Evolutionary conservation across 2,329 filamentous ascomycete genomes (phyloP).

Genomic region (Aspergillus versicolor): DNA sequence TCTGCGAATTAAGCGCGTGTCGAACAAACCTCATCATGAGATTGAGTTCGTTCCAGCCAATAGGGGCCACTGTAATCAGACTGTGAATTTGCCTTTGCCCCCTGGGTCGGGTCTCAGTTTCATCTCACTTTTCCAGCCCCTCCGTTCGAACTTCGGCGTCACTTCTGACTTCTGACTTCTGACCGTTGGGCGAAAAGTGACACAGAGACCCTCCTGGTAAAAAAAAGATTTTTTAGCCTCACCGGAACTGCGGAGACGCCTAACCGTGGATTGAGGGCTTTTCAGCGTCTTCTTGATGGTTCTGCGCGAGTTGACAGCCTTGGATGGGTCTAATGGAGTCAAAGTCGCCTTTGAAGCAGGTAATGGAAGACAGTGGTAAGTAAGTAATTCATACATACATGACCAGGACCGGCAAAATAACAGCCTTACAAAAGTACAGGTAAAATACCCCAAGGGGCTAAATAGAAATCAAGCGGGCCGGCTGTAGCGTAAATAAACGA

Average conservation of each 20-base stretch:
- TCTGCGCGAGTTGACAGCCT: background rate
- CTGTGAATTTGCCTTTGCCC: background rate
- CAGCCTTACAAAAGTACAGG: background rate
- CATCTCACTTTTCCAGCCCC: too few relatives aligned
- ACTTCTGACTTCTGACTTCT: background rate
- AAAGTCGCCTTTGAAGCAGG: background rate
- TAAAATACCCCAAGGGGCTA: slow-evolving; percentile 1
- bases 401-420: background rate
- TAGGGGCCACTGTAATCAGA: background rate
- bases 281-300: background rate
- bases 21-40: background rate
- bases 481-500: slow-evolving; percentile 25
- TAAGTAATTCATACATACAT: slow-evolving; percentile 1
- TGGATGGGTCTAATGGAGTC: background rate
- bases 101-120: background rate
- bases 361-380: background rate
- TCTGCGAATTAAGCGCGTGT: too few relatives aligned
- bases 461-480: slow-evolving; percentile 16
- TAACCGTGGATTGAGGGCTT: background rate
- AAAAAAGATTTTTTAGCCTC: background rate
- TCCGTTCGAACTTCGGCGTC: too few relatives aligned
- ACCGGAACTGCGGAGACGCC: background rate
- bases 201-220: background rate
- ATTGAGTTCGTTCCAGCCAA: background rate
- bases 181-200: background rate